Conservation (phyloP, 306 rosid species). For the Trifolium fragiferum region DNA sequence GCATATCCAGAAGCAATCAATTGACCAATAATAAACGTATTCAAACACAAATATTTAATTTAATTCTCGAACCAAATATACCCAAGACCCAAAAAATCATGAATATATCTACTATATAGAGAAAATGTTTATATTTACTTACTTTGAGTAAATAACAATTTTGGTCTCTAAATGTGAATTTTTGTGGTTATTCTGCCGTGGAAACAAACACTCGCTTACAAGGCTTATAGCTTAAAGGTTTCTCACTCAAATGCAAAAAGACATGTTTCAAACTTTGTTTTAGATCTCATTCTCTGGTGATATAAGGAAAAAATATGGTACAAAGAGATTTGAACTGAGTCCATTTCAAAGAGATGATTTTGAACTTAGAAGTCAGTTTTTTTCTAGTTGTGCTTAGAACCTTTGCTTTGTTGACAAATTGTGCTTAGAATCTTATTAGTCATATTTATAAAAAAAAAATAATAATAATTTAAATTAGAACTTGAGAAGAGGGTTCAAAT, state of each 20-base stretch:
- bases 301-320: neutral
- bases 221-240: neutral
- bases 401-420: too few relatives aligned
- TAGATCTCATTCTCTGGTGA: neutral
- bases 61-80: neutral
- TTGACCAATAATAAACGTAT: neutral
- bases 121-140: too few relatives aligned
- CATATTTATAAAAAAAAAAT: neutral
- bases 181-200: too few relatives aligned
- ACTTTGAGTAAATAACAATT: too few relatives aligned
- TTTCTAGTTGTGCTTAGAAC: neutral
- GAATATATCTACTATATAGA: too few relatives aligned
- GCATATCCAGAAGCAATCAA: neutral
- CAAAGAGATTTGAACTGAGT: neutral
- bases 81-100: too few relatives aligned
- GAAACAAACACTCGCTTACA: neutral
- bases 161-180: too few relatives aligned
- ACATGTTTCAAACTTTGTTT: neutral
- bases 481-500: slow-evolving; percentile 1
- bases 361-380: neutral
- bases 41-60: neutral
- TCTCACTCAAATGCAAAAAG: neutral
- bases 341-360: neutral
- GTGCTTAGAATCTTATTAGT: neutral
- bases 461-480: too few relatives aligned